Conservation (phyloP, 768 basidiomycete genomes). For the Rickenella mellea region DNA sequence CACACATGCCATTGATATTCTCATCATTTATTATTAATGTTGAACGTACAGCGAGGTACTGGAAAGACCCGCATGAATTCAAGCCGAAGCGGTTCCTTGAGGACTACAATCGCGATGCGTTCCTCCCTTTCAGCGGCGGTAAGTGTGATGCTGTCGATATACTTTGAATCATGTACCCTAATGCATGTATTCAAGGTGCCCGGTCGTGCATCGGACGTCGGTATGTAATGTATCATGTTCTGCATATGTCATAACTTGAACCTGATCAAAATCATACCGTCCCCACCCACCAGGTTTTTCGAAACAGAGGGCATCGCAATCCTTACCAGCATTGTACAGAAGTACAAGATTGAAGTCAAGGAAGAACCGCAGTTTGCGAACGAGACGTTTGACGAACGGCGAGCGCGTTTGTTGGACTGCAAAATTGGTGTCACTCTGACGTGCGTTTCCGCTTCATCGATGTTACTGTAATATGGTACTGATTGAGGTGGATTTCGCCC, state of each 20-base stretch:
- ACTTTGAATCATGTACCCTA: neutral
- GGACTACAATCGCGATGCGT: constrained; percentile 46
- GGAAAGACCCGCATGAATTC: constrained; percentile 27
- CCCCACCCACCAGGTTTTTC: constrained; percentile 22
- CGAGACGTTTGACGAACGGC: constrained; percentile 38
- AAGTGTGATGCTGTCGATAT: constrained; percentile 2
- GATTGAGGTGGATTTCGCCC: neutral
- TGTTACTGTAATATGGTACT: neutral
- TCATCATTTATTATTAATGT: neutral
- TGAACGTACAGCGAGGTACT: constrained; percentile 22
- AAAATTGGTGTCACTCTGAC: constrained; percentile 32
- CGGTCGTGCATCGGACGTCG: constrained; percentile 37
- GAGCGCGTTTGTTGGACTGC: constrained; percentile 28
- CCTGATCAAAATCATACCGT: constrained; percentile 19
- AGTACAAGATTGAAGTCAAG: constrained; percentile 37
- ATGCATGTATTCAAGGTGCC: constrained; percentile 19
- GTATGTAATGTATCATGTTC: constrained; percentile 12
- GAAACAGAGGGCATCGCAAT: constrained; percentile 44
- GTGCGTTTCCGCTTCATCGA: constrained; percentile 21
- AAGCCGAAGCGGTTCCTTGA: constrained; percentile 38
- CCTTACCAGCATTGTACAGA: constrained; percentile 36
- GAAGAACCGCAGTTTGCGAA: constrained; percentile 39
- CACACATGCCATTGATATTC: neutral
- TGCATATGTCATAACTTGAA: neutral
- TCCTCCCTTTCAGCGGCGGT: constrained; percentile 42